A percentile compares a stretch with the other conserved stretches of the same genome.
Evolutionary conservation across 2,329 filamentous ascomycete species (phyloP).

Genomic region (Trichoderma sp.): DNA sequence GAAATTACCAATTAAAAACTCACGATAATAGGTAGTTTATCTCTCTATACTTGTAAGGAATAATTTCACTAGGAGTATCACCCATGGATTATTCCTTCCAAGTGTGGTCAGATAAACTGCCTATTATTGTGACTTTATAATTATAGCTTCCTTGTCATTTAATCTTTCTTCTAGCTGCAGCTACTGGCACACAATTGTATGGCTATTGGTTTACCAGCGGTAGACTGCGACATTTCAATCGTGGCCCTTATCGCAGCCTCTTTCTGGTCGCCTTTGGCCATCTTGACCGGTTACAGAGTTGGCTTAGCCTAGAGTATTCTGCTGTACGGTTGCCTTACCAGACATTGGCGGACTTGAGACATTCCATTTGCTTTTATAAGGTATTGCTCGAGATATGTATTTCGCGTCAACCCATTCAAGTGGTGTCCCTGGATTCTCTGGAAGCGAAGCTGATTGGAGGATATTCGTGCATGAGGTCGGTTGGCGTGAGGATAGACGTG

Average conservation of each 20-base stretch:
- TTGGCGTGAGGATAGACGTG: too few species aligned
- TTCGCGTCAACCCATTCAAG: too few species aligned
- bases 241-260: background rate
- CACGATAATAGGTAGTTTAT: background rate
- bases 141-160: background rate
- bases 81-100: background rate
- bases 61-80: background rate
- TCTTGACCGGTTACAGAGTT: background rate
- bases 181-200: background rate
- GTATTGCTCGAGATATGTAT: too few species aligned
- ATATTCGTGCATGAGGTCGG: too few species aligned
- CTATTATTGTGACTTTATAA: background rate
- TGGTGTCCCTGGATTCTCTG: too few species aligned
- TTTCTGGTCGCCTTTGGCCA: background rate
- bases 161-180: background rate
- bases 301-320: background rate
- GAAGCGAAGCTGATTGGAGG: too few species aligned
- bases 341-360: background rate
- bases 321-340: background rate
- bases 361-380: too few species aligned
- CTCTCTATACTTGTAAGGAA: background rate
- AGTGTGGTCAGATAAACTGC: background rate
- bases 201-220: too few species aligned
- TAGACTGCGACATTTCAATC: background rate
- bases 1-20: background rate